phyloP scores from a whole-genome alignment of 306 rosid genomes.

The Vachellia pachyceras region DNA sequence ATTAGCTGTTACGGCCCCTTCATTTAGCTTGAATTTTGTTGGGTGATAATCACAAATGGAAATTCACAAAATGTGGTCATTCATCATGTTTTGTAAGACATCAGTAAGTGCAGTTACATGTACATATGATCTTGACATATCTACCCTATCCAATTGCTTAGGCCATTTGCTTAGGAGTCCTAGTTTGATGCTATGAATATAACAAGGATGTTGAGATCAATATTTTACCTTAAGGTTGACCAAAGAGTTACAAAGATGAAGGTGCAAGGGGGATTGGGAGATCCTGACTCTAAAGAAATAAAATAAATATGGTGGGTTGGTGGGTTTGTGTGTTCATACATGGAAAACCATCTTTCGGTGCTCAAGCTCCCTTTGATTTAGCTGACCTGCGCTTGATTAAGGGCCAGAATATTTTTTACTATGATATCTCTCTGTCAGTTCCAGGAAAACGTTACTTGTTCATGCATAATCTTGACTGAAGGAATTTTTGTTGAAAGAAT shows the following conservation, averaged over 20 bases:
- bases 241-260: not conserved
- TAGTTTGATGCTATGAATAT: not conserved
- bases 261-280: not conserved
- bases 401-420: not conserved
- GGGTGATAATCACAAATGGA: constrained; percentile 15
- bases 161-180: not conserved
- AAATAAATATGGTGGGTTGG: not conserved
- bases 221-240: not conserved
- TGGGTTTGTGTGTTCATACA: not conserved
- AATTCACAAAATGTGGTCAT: not conserved
- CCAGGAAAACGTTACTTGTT: not conserved
- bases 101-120: not conserved
- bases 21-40: not conserved
- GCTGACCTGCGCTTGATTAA: not conserved
- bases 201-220: not conserved
- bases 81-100: constrained; percentile 1
- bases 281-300: not conserved
- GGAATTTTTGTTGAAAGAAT: constrained; percentile 2
- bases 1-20: not conserved
- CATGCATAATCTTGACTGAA: not conserved
- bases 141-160: not conserved
- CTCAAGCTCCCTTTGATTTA: not conserved
- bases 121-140: not conserved
- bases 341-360: not conserved
- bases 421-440: not conserved